Evolutionary conservation across 2,329 filamentous ascomycete species (phyloP).

Genomic region (Cercospora sp.): DNA sequence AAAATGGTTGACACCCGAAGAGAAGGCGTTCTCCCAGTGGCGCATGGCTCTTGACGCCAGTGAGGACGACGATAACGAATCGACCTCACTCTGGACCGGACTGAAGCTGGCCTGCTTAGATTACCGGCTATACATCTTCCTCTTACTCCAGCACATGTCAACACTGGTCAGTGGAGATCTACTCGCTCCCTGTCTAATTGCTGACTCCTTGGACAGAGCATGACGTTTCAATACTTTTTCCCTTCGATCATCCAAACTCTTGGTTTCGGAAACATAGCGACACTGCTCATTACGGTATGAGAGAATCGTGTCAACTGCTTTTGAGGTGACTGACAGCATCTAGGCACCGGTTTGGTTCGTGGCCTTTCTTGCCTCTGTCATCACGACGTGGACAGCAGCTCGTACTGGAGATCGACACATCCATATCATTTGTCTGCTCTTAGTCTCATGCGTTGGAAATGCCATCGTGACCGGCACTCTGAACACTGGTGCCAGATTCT

Average conservation of each 20-base stretch:
- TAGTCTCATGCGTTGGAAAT: conserved; percentile 4
- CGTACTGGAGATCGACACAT: conserved; percentile 4
- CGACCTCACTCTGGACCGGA: conserved; percentile 6
- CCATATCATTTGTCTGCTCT: conserved; percentile 7
- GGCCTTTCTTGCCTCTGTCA: conserved; percentile 7
- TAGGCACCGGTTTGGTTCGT: conserved; percentile 10
- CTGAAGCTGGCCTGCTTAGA: conserved; percentile 10
- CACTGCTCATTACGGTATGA: conserved; percentile 5
- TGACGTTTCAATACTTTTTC: conserved; percentile 16
- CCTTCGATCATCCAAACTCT: conserved; percentile 10
- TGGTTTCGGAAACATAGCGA: conserved; percentile 2
- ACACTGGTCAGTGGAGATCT: conserved; percentile 1
- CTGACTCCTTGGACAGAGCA: not conserved
- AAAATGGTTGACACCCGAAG: conserved; percentile 10
- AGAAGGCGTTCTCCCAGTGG: conserved; percentile 10
- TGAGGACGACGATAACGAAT: conserved; percentile 10
- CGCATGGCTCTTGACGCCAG: conserved; percentile 9
- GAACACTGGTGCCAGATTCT: conserved; percentile 6
- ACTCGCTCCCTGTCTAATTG: not conserved
- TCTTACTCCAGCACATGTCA: conserved; percentile 10
- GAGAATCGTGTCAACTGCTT: too few relatives aligned
- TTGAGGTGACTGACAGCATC: not conserved
- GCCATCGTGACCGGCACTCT: conserved; percentile 8
- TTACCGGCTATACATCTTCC: conserved; percentile 13
- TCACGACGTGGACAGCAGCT: conserved; percentile 6